Evolutionary conservation across 192 early-diverging fungal species (phyloP).

Genomic region (Podila minutissima): DNA sequence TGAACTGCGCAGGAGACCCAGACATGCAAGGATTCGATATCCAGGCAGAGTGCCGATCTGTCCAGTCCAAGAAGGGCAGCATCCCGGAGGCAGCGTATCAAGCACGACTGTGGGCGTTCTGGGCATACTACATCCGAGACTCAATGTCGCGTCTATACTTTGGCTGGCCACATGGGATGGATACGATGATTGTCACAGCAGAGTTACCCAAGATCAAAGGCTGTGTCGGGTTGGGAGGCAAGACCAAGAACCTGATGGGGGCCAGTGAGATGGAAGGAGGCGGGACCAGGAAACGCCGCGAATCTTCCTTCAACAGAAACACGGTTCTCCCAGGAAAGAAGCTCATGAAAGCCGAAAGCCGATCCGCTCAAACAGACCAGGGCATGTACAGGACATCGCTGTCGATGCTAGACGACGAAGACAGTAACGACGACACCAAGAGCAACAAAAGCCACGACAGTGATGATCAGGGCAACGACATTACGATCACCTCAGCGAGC

Average conservation of each 20-base stretch:
- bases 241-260: constrained; percentile 6
- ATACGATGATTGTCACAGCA: constrained; percentile 10
- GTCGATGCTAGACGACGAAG: constrained; percentile 11
- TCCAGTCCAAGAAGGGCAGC: constrained; percentile 11
- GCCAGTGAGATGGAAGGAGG: not conserved
- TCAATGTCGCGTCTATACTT: constrained; percentile 35
- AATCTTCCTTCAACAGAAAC: not conserved
- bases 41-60: constrained; percentile 9
- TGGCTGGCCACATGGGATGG: constrained; percentile 44
- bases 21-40: constrained; percentile 12
- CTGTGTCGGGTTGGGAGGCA: constrained; percentile 27
- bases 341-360: constrained; percentile 13
- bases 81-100: constrained; percentile 47
- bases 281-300: constrained; percentile 36
- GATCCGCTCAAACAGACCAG: not conserved
- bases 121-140: constrained; percentile 32
- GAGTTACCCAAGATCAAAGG: constrained; percentile 42
- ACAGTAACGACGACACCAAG: constrained; percentile 9
- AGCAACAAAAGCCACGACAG: constrained; percentile 5
- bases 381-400: constrained; percentile 13
- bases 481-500: not conserved
- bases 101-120: constrained; percentile 40
- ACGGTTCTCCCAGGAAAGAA: constrained; percentile 15
- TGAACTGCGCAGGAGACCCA: not conserved
- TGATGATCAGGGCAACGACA: constrained; percentile 12